Conservation (phyloP, 192 early-diverging fungal species). For the Coemansia sp. region DNA sequence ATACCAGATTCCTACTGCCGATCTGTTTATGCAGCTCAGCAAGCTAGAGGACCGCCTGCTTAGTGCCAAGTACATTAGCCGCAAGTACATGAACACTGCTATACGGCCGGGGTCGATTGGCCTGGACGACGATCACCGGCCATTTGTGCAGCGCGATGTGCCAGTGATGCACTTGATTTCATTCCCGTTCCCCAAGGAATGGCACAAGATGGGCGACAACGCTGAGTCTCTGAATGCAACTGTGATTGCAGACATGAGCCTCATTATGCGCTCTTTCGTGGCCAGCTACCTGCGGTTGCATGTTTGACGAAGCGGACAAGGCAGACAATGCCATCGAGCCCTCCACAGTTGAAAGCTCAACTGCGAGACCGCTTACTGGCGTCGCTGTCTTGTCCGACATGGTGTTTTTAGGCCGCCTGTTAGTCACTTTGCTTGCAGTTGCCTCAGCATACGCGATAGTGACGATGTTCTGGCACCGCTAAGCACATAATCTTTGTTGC, state of each 20-base stretch:
- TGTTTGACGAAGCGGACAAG: constrained; percentile 51
- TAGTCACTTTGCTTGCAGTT: constrained; percentile 6
- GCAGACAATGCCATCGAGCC: constrained; percentile 14
- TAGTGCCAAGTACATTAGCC: constrained; percentile 31
- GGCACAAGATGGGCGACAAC: constrained; percentile 82
- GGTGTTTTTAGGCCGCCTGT: constrained; percentile 15
- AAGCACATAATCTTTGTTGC: not conserved
- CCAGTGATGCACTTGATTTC: constrained; percentile 88
- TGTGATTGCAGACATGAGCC: constrained; percentile 69
- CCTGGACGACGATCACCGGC: constrained; percentile 86
- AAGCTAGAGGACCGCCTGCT: constrained; percentile 67
- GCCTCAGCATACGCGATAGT: not conserved
- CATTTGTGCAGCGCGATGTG: constrained; percentile 77
- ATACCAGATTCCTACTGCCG: constrained; percentile 56
- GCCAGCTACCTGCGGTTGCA: constrained; percentile 63
- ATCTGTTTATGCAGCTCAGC: constrained; percentile 67
- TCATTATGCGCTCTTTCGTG: constrained; percentile 77
- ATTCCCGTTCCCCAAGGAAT: constrained; percentile 77
- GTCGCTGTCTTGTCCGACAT: constrained; percentile 37
- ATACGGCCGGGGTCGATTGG: constrained; percentile 27
- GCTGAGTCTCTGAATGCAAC: constrained; percentile 62
- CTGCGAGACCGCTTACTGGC: not conserved
- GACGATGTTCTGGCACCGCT: constrained; percentile 5
- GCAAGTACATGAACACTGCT: constrained; percentile 30
- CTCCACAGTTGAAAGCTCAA: not conserved